phyloP scores from a whole-genome alignment of 2,329 filamentous ascomycete genomes.

The Penicillium sp. region DNA sequence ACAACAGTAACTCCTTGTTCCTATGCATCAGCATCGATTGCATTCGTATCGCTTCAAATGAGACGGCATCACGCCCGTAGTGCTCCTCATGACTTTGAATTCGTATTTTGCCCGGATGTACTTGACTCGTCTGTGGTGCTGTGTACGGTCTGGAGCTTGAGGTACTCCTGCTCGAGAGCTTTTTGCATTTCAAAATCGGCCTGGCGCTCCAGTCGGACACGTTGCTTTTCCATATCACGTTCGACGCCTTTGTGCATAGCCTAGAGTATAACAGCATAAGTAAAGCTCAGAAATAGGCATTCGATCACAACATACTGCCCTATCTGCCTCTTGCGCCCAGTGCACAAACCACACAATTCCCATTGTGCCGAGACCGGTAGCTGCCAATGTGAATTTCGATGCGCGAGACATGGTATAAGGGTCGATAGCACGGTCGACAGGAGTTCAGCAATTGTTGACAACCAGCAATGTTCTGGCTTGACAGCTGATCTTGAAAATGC shows the following conservation, averaged over 20 bases:
- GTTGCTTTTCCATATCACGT: slow-evolving; percentile 90
- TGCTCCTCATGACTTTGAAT: slow-evolving; percentile 22
- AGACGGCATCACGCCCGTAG: neutral
- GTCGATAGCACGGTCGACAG: neutral
- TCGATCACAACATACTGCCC: slow-evolving; percentile 58
- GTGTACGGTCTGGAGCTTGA: slow-evolving; percentile 77
- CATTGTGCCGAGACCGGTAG: slow-evolving; percentile 71
- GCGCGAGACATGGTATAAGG: slow-evolving; percentile 72
- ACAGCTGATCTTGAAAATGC: slow-evolving; percentile 8
- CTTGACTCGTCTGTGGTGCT: slow-evolving; percentile 39
- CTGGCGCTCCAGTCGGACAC: slow-evolving; percentile 82
- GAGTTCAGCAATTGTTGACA: neutral
- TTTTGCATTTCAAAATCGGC: slow-evolving; percentile 92
- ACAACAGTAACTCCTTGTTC: slow-evolving; percentile 4
- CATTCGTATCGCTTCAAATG: neutral
- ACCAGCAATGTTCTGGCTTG: neutral
- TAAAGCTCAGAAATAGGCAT: neutral
- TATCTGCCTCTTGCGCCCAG: slow-evolving; percentile 78
- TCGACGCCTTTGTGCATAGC: slow-evolving; percentile 95
- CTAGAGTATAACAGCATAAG: slow-evolving; percentile 37
- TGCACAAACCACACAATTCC: slow-evolving; percentile 82
- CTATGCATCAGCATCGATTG: slow-evolving; percentile 5
- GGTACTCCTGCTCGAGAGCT: slow-evolving; percentile 81
- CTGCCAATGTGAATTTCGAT: slow-evolving; percentile 78
- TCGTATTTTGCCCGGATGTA: slow-evolving; percentile 19